Percentiles rank a stretch among this genome's conserved stretches.
Conservation (phyloP, 2,329 filamentous ascomycete genomes). For the Eutypella sp. region DNA sequence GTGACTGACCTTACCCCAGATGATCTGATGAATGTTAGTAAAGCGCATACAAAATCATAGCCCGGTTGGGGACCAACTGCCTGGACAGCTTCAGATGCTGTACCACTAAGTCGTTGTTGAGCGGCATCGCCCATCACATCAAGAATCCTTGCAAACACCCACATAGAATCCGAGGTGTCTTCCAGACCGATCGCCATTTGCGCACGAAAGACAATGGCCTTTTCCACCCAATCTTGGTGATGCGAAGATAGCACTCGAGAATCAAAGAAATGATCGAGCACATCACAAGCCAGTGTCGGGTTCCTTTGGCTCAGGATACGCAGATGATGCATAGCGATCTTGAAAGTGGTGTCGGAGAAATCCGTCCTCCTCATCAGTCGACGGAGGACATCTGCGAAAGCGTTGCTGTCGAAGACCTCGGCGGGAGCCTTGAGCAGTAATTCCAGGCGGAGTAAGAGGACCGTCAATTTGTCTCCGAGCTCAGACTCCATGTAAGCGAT, state of each 20-base stretch:
- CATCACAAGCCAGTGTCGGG: conserved; percentile 40
- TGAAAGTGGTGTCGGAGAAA: conserved; percentile 59
- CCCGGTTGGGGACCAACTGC: conserved; percentile 47
- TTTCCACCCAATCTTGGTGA: conserved; percentile 61
- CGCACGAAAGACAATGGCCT: conserved; percentile 60
- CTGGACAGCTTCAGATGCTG: conserved; percentile 62
- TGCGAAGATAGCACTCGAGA: conserved; percentile 45
- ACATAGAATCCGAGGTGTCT: conserved; percentile 28
- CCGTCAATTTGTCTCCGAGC: conserved; percentile 58
- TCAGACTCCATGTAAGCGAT: conserved; percentile 58
- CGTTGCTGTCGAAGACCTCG: conserved; percentile 42
- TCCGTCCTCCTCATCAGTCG: conserved; percentile 57
- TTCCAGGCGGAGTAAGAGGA: conserved; percentile 65
- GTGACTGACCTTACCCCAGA: conserved; percentile 76
- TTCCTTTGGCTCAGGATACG: conserved; percentile 56
- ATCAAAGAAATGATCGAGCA: conserved; percentile 61
- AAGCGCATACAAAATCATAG: neutral
- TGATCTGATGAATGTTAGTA: conserved; percentile 45
- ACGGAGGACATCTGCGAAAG: conserved; percentile 50
- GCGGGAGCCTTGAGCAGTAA: conserved; percentile 47
- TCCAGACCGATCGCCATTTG: conserved; percentile 56
- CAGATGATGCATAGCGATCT: conserved; percentile 62
- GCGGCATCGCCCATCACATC: conserved; percentile 38
- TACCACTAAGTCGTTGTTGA: conserved; percentile 45
- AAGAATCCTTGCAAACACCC: conserved; percentile 19